Conservation (phyloP, 2,329 filamentous ascomycete genomes). For the Penicillium sp. region DNA sequence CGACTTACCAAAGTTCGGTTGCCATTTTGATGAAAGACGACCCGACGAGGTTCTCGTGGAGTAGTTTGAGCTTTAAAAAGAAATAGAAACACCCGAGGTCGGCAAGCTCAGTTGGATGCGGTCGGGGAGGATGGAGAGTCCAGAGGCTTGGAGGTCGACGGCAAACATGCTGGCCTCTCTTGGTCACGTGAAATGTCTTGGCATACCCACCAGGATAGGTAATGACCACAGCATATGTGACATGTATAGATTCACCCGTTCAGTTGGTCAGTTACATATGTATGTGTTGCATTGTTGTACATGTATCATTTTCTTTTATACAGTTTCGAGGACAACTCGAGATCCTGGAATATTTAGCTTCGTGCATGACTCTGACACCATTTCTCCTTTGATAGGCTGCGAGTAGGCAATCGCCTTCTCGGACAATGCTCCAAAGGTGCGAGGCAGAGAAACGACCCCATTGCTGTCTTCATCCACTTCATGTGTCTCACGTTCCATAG, state of each 20-base stretch:
- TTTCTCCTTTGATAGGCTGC: constrained; percentile 18
- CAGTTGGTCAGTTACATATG: not conserved
- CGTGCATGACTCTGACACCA: constrained; percentile 23
- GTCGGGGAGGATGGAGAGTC: constrained; percentile 30
- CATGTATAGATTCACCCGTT: not conserved
- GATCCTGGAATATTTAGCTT: constrained; percentile 38
- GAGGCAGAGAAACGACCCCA: constrained; percentile 27
- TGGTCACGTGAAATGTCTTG: constrained; percentile 34
- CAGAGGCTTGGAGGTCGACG: constrained; percentile 32
- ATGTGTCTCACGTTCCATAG: constrained; percentile 17
- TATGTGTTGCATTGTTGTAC: constrained; percentile 2
- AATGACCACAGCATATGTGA: constrained; percentile 1
- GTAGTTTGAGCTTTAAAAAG: constrained; percentile 17
- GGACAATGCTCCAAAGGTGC: constrained; percentile 41
- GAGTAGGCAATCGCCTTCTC: constrained; percentile 39
- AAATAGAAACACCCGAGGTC: constrained; percentile 15
- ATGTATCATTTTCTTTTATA: not conserved
- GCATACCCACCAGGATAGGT: constrained; percentile 14
- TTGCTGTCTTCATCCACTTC: not conserved
- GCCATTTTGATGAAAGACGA: constrained; percentile 59
- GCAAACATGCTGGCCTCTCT: constrained; percentile 37
- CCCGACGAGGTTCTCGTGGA: constrained; percentile 16
- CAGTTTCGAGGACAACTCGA: constrained; percentile 23
- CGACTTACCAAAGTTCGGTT: constrained; percentile 77
- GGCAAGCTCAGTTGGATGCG: constrained; percentile 25